phyloP scores from a whole-genome alignment of 495 filamentous ascomycete genomes.

The Penicillium canariense region DNA sequence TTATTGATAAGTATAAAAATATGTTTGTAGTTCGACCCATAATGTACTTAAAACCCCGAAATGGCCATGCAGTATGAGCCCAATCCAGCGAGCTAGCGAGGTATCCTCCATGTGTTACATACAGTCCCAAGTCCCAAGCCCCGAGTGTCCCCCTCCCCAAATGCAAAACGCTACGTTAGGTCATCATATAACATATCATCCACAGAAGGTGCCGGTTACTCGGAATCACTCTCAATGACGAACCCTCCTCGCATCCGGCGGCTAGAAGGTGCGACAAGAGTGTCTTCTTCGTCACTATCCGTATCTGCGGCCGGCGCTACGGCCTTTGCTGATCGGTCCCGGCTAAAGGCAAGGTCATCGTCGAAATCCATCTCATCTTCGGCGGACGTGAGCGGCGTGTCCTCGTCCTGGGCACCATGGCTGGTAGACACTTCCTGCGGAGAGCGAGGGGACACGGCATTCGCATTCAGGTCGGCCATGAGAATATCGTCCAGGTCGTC shows the following conservation, averaged over 20 bases:
- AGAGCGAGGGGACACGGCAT: conserved; percentile 21
- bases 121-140: too few species aligned
- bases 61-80: not conserved
- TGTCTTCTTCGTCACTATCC: conserved; percentile 33
- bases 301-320: conserved; percentile 7
- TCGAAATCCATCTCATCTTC: conserved; percentile 41
- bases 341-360: conserved; percentile 38
- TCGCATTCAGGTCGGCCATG: conserved; percentile 32
- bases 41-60: not conserved
- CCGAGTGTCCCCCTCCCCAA: too few species aligned
- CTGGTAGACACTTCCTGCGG: conserved; percentile 19
- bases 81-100: conserved; percentile 9
- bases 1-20: too few species aligned
- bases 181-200: conserved; percentile 22
- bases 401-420: conserved; percentile 23
- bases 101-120: conserved; percentile 3
- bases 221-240: conserved; percentile 52
- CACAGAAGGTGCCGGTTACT: conserved; percentile 23
- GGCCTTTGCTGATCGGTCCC: conserved; percentile 21
- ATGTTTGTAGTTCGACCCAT: not conserved
- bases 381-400: conserved; percentile 29
- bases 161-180: conserved; percentile 32
- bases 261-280: conserved; percentile 28
- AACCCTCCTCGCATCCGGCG: conserved; percentile 46
- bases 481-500: conserved; percentile 36